phyloP scores from a whole-genome alignment of 2,329 filamentous ascomycete genomes.

The Aspergillus proliferans region DNA sequence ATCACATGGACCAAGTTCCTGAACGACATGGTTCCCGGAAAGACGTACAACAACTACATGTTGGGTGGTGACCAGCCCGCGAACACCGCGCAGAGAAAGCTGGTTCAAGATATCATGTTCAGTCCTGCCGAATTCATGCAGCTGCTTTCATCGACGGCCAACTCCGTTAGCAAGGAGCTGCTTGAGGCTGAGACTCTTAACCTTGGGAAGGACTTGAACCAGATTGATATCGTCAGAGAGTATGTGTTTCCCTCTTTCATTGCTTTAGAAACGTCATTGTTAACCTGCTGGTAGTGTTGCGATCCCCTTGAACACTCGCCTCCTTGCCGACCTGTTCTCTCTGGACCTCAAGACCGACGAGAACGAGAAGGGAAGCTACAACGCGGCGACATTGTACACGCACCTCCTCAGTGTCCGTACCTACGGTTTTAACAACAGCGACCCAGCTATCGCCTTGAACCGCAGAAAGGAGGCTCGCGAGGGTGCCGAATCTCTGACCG shows the following conservation, averaged over 20 bases:
- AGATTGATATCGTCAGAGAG: conserved; percentile 21
- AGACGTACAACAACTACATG: conserved; percentile 13
- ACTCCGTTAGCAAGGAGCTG: conserved; percentile 12
- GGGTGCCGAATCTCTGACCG: conserved; percentile 30
- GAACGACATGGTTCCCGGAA: conserved; percentile 15
- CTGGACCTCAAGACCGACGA: conserved; percentile 20
- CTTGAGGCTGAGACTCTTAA: conserved; percentile 15
- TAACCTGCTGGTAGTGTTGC: conserved; percentile 9
- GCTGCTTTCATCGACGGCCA: conserved; percentile 11
- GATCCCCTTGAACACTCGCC: conserved; percentile 20
- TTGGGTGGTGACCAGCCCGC: conserved; percentile 12
- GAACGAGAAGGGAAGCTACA: conserved; percentile 32
- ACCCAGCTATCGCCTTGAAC: conserved; percentile 44
- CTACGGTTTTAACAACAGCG: conserved; percentile 45
- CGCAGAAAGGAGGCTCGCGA: conserved; percentile 41
- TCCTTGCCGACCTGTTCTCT: conserved; percentile 20
- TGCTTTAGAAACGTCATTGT: not conserved
- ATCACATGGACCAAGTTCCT: conserved; percentile 16
- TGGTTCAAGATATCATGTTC: conserved; percentile 14
- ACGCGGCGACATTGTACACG: conserved; percentile 50
- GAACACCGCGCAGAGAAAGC: conserved; percentile 12
- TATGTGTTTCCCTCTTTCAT: not conserved
- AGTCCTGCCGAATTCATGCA: conserved; percentile 14
- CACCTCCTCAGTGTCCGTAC: conserved; percentile 40
- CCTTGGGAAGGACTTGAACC: conserved; percentile 13